These are phyloP conservation scores for Bipolaris sorokiniana DNA, from an alignment of 2,329 filamentous ascomycete genomes.

Conservation along the genomic window DNA sequence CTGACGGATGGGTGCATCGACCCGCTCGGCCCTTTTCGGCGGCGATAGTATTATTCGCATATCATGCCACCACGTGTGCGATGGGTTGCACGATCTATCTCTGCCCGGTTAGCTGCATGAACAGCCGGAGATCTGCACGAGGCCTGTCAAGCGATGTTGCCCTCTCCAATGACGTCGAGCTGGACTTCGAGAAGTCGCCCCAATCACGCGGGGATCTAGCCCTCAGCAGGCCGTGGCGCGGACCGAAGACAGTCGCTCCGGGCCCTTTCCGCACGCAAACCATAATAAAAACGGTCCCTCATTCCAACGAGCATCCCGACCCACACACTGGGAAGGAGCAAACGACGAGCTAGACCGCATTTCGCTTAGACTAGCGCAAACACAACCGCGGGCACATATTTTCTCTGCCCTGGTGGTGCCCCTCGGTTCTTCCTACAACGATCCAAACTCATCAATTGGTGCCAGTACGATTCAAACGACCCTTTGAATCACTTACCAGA, in stretches of 20 bases:
- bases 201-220: conserved; percentile 10
- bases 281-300: conserved; percentile 2
- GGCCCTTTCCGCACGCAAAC: conserved; percentile 3
- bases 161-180: conserved; percentile 16
- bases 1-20: not conserved
- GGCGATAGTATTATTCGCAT: conserved; percentile 9
- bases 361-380: conserved; percentile 23
- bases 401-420: conserved; percentile 18
- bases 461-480: conserved; percentile 16
- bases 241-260: not conserved
- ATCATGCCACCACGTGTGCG: conserved; percentile 18
- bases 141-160: conserved; percentile 15
- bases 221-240: conserved; percentile 1
- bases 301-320: conserved; percentile 12
- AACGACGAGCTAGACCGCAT: conserved; percentile 18
- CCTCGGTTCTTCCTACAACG: conserved; percentile 20
- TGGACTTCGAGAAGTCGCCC: conserved; percentile 2
- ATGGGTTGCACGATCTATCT: conserved; percentile 23
- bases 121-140: conserved; percentile 21
- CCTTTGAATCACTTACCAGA: conserved; percentile 15
- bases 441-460: conserved; percentile 25
- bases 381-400: conserved; percentile 22
- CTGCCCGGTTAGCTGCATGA: conserved; percentile 22
- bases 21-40: not conserved
- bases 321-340: conserved; percentile 10